Evolutionary conservation across 768 basidiomycete genomes (phyloP).

Genomic region (Pulveroboletus frians): DNA sequence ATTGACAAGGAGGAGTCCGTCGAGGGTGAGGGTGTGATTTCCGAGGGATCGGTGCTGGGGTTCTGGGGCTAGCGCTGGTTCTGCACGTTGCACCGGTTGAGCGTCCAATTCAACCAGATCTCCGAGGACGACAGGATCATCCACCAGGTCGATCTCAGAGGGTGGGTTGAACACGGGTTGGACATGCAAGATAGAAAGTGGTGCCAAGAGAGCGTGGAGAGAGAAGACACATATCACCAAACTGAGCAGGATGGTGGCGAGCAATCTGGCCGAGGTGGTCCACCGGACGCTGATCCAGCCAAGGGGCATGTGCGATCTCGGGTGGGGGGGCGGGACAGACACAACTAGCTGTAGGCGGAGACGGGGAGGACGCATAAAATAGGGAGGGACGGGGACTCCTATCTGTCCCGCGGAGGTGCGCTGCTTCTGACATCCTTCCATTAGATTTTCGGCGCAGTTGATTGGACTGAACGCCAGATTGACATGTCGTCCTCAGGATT

Average conservation of each 20-base stretch:
- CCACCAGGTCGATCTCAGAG: not conserved
- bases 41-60: not conserved
- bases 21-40: slow-evolving; percentile 19
- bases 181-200: not conserved
- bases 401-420: no score
- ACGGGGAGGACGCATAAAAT: no score
- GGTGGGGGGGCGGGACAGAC: no score
- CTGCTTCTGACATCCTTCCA: no score
- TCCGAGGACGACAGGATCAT: not conserved
- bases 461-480: no score
- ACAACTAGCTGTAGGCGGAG: no score
- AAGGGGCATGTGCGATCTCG: not conserved
- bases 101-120: not conserved
- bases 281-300: not conserved
- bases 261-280: not conserved
- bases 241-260: not conserved
- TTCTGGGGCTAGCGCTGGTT: not conserved
- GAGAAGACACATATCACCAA: not conserved
- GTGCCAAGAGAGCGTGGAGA: not conserved
- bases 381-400: no score
- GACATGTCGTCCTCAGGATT: no score
- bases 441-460: no score
- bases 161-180: not conserved
- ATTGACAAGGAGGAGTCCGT: slow-evolving; percentile 34
- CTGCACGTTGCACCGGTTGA: not conserved